phyloP scores from a whole-genome alignment of 2,329 filamentous ascomycete species.

The Ceratocystis cubensis region DNA sequence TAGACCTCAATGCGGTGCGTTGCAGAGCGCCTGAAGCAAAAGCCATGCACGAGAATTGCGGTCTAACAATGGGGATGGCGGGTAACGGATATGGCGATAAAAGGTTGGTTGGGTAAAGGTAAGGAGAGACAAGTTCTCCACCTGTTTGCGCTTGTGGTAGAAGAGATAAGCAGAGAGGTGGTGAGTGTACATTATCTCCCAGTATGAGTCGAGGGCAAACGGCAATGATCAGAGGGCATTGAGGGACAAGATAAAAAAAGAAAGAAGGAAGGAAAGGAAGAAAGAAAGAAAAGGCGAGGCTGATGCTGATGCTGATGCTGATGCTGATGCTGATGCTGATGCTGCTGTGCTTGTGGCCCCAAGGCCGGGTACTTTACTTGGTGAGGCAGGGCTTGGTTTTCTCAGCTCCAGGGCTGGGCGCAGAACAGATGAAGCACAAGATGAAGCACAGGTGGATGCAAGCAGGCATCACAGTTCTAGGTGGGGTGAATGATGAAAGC shows the following conservation, averaged over 20 bases:
- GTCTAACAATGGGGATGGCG: neutral
- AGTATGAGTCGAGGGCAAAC: too few species aligned
- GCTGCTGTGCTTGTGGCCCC: neutral
- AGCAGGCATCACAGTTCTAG: too few species aligned
- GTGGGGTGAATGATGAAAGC: too few species aligned
- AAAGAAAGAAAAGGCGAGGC: neutral
- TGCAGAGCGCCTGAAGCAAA: neutral
- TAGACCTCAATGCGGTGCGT: neutral
- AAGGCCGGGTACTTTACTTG: neutral
- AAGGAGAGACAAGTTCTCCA: constrained; percentile 1
- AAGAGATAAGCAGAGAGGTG: neutral
- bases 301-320: neutral
- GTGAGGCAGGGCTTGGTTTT: neutral
- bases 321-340: neutral
- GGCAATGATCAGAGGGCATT: too few species aligned
- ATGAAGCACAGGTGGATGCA: too few species aligned
- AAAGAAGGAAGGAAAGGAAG: neutral
- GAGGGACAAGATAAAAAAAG: too few species aligned
- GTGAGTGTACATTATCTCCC: neutral
- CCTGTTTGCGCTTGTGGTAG: neutral
- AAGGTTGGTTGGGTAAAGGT: neutral
- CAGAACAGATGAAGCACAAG: neutral
- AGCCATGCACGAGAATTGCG: neutral
- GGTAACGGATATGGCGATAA: neutral
- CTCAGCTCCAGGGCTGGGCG: neutral